Percentiles rank a stretch among this genome's conserved stretches.
phyloP scores from a whole-genome alignment of 306 rosid species.

The Begonia loranthoides region DNA sequence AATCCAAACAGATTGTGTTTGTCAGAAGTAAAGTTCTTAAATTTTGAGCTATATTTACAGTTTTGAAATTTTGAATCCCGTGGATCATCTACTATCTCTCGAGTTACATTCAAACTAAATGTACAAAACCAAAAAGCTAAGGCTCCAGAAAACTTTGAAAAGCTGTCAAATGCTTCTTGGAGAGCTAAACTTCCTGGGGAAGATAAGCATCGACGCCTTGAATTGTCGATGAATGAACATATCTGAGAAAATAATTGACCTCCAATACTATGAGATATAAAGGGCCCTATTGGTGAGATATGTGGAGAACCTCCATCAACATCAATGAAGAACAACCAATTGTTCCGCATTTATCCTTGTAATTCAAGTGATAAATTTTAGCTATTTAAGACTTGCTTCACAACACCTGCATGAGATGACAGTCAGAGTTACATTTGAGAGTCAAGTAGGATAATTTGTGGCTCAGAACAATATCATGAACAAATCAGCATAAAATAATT shows the following conservation, averaged over 20 bases:
- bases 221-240: constrained; percentile 37
- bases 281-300: constrained; percentile 36
- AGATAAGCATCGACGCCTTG: constrained; percentile 22
- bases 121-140: constrained; percentile 36
- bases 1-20: constrained; percentile 23
- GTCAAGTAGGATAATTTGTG: neutral
- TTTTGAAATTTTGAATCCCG: constrained; percentile 25
- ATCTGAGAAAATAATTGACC: constrained; percentile 36
- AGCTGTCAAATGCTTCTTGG: constrained; percentile 36
- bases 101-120: constrained; percentile 19
- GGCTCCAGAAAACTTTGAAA: constrained; percentile 58
- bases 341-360: constrained; percentile 32
- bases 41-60: constrained; percentile 18
- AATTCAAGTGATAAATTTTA: neutral
- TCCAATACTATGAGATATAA: constrained; percentile 25
- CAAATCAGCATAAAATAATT: too few species aligned
- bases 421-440: constrained; percentile 1
- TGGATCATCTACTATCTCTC: constrained; percentile 25
- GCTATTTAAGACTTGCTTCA: constrained; percentile 3
- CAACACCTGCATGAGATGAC: constrained; percentile 1
- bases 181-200: constrained; percentile 47
- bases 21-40: constrained; percentile 29
- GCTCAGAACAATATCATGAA: too few species aligned
- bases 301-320: constrained; percentile 49
- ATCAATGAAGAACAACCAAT: constrained; percentile 53